Evolutionary conservation across 2,329 filamentous ascomycete species (phyloP).

Genomic region (Penicillium sp.): DNA sequence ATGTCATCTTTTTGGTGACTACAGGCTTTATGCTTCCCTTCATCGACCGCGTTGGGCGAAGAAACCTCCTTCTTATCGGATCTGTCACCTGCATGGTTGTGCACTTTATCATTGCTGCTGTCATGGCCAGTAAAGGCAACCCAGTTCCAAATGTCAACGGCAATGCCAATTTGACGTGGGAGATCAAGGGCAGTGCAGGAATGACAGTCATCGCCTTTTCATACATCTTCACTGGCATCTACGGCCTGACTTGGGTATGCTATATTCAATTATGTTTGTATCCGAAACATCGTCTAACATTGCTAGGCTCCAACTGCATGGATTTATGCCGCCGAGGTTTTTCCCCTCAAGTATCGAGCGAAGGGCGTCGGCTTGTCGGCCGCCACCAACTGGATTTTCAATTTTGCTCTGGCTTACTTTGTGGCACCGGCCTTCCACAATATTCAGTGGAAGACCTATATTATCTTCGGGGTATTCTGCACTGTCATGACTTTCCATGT

Average conservation of each 20-base stretch:
- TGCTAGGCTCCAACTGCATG: constrained; percentile 53
- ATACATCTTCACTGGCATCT: constrained; percentile 49
- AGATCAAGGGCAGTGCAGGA: constrained; percentile 50
- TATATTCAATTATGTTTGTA: not conserved
- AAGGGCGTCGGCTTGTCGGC: constrained; percentile 63
- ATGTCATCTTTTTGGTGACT: constrained; percentile 56
- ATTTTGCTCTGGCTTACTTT: constrained; percentile 55
- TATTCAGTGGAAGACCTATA: constrained; percentile 63
- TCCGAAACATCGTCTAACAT: not conserved
- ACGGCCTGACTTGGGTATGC: constrained; percentile 46
- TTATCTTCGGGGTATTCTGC: constrained; percentile 75
- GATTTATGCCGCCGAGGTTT: constrained; percentile 63
- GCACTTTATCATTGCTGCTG: constrained; percentile 55
- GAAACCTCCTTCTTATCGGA: constrained; percentile 48
- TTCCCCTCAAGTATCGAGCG: constrained; percentile 62
- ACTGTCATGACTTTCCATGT: constrained; percentile 66
- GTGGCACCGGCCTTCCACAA: constrained; percentile 59
- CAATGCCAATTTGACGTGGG: constrained; percentile 48
- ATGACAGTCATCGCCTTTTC: constrained; percentile 64
- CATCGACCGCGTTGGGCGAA: constrained; percentile 52
- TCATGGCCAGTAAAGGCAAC: constrained; percentile 52
- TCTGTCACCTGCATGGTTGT: constrained; percentile 47
- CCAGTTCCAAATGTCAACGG: constrained; percentile 46
- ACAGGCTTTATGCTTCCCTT: constrained; percentile 51
- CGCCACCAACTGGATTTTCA: constrained; percentile 63